These are phyloP conservation scores for Plenodomus lindquistii DNA, from an alignment of 2,329 filamentous ascomycete species.

Conservation along the genomic window DNA sequence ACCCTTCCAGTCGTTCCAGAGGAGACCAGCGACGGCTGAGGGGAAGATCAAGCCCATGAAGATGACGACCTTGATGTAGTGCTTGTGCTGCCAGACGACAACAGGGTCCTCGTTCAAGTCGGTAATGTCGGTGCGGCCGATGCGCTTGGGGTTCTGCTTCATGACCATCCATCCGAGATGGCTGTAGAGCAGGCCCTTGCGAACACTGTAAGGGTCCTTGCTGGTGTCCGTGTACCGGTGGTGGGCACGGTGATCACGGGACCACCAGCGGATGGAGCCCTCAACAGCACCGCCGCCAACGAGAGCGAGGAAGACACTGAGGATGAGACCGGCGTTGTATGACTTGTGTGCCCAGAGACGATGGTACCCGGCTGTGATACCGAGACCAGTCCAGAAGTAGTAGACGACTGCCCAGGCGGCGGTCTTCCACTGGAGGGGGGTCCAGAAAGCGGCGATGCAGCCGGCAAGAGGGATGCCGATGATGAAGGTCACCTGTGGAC, in stretches of 20 bases:
- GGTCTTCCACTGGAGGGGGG: slow-evolving; percentile 74
- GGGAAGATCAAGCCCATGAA: slow-evolving; percentile 55
- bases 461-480: slow-evolving; percentile 76
- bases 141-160: slow-evolving; percentile 59
- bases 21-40: slow-evolving; percentile 52
- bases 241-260: slow-evolving; percentile 55
- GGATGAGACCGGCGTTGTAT: slow-evolving; percentile 50
- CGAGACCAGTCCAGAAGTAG: slow-evolving; percentile 83
- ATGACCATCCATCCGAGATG: slow-evolving; percentile 59
- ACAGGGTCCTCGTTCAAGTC: slow-evolving; percentile 57
- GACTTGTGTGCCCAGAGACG: slow-evolving; percentile 70
- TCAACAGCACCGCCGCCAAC: slow-evolving; percentile 55
- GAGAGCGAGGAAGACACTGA: slow-evolving; percentile 54
- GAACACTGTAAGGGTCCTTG: slow-evolving; percentile 58
- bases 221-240: slow-evolving; percentile 58
- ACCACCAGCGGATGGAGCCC: slow-evolving; percentile 57
- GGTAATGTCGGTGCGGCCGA: slow-evolving; percentile 56
- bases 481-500: slow-evolving; percentile 73
- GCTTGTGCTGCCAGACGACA: slow-evolving; percentile 55
- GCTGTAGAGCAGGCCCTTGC: slow-evolving; percentile 56
- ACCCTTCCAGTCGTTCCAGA: slow-evolving; percentile 55
- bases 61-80: slow-evolving; percentile 54
- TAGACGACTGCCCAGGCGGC: slow-evolving; percentile 74
- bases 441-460: slow-evolving; percentile 76
- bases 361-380: slow-evolving; percentile 64